phyloP scores from a whole-genome alignment of 345 rosid species.

The Lumnitzera racemosa region DNA sequence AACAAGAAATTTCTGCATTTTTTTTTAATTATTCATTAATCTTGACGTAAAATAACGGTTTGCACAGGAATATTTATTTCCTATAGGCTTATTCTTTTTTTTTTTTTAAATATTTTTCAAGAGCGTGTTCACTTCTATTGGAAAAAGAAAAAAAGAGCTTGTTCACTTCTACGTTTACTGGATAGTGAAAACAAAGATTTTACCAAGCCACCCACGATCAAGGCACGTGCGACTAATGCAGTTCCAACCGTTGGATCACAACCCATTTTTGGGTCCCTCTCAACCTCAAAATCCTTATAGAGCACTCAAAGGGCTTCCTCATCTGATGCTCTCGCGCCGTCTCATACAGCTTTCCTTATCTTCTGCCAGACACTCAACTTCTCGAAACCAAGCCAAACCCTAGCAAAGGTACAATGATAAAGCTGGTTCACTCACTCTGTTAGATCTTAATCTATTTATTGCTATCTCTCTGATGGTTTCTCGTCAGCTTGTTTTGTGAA shows the following conservation, averaged over 20 bases:
- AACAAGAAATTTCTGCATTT: too few species aligned
- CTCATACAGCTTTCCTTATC: background rate
- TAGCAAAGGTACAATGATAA: conserved; percentile 1
- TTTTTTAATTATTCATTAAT: too few species aligned
- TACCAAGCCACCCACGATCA: background rate
- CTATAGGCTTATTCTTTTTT: too few species aligned
- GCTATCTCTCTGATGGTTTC: background rate
- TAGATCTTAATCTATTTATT: background rate
- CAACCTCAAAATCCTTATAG: background rate
- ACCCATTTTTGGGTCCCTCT: background rate
- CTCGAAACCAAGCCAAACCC: background rate
- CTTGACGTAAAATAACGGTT: too few species aligned
- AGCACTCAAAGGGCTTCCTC: background rate
- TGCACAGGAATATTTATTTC: too few species aligned
- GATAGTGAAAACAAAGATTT: too few species aligned
- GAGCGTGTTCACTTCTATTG: too few species aligned
- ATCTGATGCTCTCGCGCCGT: conserved; percentile 1
- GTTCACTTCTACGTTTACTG: too few species aligned
- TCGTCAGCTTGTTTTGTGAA: too few species aligned
- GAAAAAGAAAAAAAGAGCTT: too few species aligned
- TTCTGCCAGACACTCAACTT: background rate
- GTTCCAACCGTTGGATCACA: conserved; percentile 1
- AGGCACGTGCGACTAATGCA: background rate
- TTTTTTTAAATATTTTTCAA: too few species aligned
- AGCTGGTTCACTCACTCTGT: background rate